Evolutionary conservation across 805 yeast species (phyloP), one percentile per base, ranked within the genome.

Genomic region (Candida caryicola): DNA sequence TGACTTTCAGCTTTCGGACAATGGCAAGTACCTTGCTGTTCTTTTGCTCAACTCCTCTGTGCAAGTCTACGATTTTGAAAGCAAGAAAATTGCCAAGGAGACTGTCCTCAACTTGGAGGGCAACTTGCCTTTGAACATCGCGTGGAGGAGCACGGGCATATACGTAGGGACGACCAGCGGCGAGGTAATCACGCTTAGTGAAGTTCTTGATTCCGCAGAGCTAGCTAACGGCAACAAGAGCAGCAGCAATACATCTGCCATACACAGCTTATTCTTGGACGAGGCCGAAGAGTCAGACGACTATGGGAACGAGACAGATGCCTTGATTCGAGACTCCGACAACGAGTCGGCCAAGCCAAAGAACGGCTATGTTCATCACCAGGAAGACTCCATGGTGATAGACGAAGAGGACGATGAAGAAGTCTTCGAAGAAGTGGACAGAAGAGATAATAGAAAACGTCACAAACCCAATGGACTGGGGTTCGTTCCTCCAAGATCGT

Each of bases 1-100:
- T 5, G 82, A 77, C 35, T 51, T 84, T 33, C 63, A 70, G 36
- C 74, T 85, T 66, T 80, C 85, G 14, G 80, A 85, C 9, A 69
- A 75, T 47, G 85, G 85, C 19, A 66, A 70, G 1, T 72, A 65
- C 44, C 38, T 88, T 2, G 91, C 90, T 0, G 69, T 80, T 5
- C 67, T 77, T 12, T 79, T 76, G 35, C 46, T 69, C n/a, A 76
- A 73, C 37, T 74, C 75, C 30, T 59, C 59, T 21, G 52, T 84
- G 9, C 59, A 74, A 9, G 53, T 90, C 4, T 82, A 86, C 81
- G 75, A 82, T 45, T 57, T 74, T 15, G 33, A 49, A 39, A 4
- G 54, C 62, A 6, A 62, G 60, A 37, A 64, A 55, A 37, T 55
- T 64, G 33, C 49, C 5, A 39, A 39, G 12, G 42, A 45, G 18